A percentile compares a stretch with the other conserved stretches of the same genome.
These are phyloP conservation scores for Achlya hypogyna DNA, from an alignment of 352 stramenopile genomes.

Conservation along the genomic window DNA sequence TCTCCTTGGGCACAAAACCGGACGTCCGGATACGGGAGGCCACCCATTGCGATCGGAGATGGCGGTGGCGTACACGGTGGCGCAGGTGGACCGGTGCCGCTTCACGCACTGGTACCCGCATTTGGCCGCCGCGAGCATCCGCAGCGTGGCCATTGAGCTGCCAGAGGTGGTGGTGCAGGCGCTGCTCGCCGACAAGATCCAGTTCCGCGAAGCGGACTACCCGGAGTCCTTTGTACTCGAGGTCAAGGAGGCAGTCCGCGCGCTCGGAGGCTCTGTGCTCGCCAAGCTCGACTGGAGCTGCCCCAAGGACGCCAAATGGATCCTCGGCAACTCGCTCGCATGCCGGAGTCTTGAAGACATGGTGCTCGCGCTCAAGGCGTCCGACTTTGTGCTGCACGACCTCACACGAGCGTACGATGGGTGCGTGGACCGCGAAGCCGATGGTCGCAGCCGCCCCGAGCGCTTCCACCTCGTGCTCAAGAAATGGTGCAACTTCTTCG, in stretches of 20 bases:
- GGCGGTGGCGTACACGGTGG: slow-evolving; percentile 39
- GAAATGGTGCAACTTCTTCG: slow-evolving; percentile 93
- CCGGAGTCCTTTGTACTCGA: slow-evolving; percentile 29
- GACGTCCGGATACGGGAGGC: not conserved
- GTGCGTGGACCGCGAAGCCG: slow-evolving; percentile 27
- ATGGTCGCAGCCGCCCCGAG: not conserved
- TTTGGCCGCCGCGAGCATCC: slow-evolving; percentile 53
- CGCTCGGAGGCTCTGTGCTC: slow-evolving; percentile 63
- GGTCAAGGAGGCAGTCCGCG: slow-evolving; percentile 54
- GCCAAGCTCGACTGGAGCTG: slow-evolving; percentile 93
- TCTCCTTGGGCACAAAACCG: not conserved
- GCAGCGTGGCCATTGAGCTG: slow-evolving; percentile 44
- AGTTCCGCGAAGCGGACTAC: slow-evolving; percentile 21
- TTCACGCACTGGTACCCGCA: slow-evolving; percentile 61
- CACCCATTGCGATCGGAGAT: slow-evolving; percentile 6
- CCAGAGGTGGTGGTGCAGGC: slow-evolving; percentile 43
- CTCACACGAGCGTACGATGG: slow-evolving; percentile 76
- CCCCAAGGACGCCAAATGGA: slow-evolving; percentile 90
- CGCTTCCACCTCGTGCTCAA: slow-evolving; percentile 83
- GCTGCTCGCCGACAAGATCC: slow-evolving; percentile 55
- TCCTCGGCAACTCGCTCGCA: slow-evolving; percentile 65
- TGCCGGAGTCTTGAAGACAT: slow-evolving; percentile 77
- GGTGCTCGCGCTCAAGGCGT: slow-evolving; percentile 71
- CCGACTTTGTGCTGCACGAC: slow-evolving; percentile 87
- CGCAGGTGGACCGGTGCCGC: slow-evolving; percentile 73